Evolutionary conservation across 768 basidiomycete species (phyloP).

Genomic region (Russula foetens): DNA sequence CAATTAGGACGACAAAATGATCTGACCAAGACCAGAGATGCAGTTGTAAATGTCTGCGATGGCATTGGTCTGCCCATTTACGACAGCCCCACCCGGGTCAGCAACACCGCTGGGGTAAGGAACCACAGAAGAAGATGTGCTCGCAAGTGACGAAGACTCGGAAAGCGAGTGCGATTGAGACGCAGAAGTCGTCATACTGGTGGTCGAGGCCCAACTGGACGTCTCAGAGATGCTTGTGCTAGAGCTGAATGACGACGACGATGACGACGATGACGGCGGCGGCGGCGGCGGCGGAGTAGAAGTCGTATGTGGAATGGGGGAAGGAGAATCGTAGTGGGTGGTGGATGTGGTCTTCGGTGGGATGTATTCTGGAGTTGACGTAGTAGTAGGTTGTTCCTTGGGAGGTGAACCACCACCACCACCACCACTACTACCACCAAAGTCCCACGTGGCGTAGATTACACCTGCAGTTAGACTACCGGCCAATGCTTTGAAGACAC

Average conservation of each 20-base stretch:
- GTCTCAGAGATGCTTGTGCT: background rate
- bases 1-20: no score
- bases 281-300: background rate
- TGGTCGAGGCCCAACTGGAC: background rate
- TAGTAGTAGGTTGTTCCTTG: no score
- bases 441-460: conserved; percentile 36
- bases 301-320: no score
- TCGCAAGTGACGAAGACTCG: background rate
- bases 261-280: background rate
- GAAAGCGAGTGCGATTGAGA: background rate
- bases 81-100: background rate
- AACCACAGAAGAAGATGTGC: background rate
- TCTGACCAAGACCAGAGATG: background rate
- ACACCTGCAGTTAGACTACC: conserved; percentile 25
- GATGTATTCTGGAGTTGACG: no score
- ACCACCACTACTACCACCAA: background rate
- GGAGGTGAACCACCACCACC: no score
- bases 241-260: background rate
- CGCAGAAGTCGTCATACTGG: background rate
- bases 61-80: background rate
- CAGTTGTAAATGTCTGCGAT: background rate
- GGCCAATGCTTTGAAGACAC: conserved; percentile 39
- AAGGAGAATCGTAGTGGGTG: no score
- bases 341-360: no score
- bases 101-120: background rate